Base-by-base conservation (phyloP, 2,329 filamentous ascomycete species). In the Thielaviopsis euricoi region DNA sequence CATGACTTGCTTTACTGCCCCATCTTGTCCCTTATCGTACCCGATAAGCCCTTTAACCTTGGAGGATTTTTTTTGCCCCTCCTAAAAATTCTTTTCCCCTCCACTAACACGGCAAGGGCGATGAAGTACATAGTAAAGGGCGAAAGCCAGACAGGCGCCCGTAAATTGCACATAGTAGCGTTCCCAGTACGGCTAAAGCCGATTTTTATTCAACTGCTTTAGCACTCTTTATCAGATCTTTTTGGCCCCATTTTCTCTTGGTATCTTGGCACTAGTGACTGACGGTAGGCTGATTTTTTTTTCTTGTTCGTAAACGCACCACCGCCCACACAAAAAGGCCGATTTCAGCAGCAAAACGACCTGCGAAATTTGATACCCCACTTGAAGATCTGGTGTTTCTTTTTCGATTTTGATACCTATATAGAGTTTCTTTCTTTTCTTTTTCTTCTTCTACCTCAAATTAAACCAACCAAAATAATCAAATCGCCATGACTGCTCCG, bases 31-130 rank as follows among this genome's bases (percentile, higher is more conserved):
- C 33, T 53, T 53, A 57, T 53, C 26, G 37, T 6, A 10, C 2
- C 33, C 10, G 50, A 52, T 53, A 57, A 56, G 54, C 22, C 37
- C 25, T n/a, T n/a, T n/a, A 25, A 23, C 22, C 40, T 63, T 64
- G 50, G 63, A 63, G 58, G 65, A 60, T 54, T 54, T 56, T 53
- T 57, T 59, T 60, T 58, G 58, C 61, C 61, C 61, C 61, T 57
- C 58, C 60, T 57, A 60, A 59, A 62, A 60, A 60, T 57, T 61
- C 53, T 61, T 58, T 61, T 58, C 46, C 56, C 40, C 56, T 52
- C 40, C 29, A 23, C 50, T 21, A 29, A 26, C 56, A 40, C 19
- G 21, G 21, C 21, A 33, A 53, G 12, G 29, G 54, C 19, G 29
- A 33, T 10, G 2, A 33, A n/a, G n/a, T n/a, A n/a, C n/a, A n/a